phyloP scores from a whole-genome alignment of 75 land plant species.

The Selaginella moellendorffii region DNA sequence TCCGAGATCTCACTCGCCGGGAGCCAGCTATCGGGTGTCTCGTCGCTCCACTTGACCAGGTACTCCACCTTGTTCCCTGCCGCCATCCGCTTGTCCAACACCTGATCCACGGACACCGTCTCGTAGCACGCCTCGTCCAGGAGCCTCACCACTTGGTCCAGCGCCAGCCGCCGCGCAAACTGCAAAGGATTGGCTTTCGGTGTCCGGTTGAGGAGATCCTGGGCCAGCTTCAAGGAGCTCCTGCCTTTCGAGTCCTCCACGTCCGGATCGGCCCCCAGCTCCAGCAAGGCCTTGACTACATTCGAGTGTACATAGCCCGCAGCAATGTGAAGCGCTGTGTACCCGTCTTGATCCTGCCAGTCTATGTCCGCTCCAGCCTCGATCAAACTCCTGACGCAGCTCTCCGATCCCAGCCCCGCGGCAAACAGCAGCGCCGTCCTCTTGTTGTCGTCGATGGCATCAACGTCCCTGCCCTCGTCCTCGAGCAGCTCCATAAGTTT shows the following conservation, averaged over 20 bases:
- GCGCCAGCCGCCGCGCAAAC: constrained; percentile 54
- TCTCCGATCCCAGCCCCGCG: constrained; percentile 75
- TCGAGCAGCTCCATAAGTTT: constrained; percentile 33
- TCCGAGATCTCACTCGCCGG: constrained; percentile 37
- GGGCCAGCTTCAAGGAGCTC: constrained; percentile 42
- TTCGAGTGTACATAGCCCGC: constrained; percentile 66
- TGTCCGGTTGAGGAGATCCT: constrained; percentile 42
- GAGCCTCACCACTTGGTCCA: constrained; percentile 46
- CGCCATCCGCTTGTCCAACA: constrained; percentile 52
- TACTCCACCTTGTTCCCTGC: constrained; percentile 49
- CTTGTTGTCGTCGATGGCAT: constrained; percentile 57
- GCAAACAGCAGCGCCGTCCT: constrained; percentile 73
- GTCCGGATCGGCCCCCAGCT: constrained; percentile 69
- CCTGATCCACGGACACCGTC: constrained; percentile 54
- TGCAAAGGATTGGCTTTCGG: constrained; percentile 54
- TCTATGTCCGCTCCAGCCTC: constrained; percentile 58
- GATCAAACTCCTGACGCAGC: constrained; percentile 34
- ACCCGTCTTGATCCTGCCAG: constrained; percentile 38
- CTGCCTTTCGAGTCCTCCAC: constrained; percentile 40
- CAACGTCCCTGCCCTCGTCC: constrained; percentile 50
- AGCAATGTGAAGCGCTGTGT: constrained; percentile 76
- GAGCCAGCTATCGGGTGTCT: constrained; percentile 57
- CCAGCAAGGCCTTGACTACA: constrained; percentile 39
- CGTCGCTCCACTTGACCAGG: constrained; percentile 84
- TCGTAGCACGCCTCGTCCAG: constrained; percentile 66